Conservation (phyloP, 2,329 filamentous ascomycete species). For the Fusarium camptoceras region DNA sequence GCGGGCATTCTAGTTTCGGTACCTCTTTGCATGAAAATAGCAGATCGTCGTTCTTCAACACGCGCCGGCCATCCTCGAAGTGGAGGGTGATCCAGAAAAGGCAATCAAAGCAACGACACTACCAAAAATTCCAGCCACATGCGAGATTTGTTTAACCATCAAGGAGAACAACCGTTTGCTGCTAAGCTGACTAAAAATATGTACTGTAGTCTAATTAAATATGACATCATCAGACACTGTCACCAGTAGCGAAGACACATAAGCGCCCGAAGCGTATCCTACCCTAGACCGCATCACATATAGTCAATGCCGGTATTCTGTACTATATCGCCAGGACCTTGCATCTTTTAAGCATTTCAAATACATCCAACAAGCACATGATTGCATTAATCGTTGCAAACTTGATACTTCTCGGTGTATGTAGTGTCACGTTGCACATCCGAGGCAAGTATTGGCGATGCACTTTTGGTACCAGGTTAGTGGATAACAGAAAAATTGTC, state of each 20-base stretch:
- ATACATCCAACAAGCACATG: background rate
- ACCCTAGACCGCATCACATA: background rate
- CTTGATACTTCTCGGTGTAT: background rate
- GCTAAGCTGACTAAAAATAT: no score
- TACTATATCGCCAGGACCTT: background rate
- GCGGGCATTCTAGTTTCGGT: slow-evolving; percentile 1
- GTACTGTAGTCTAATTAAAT: background rate
- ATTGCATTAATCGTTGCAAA: background rate
- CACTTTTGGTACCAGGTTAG: background rate
- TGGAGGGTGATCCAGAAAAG: background rate
- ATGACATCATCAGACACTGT: slow-evolving; percentile 1
- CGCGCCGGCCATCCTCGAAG: background rate
- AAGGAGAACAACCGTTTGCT: background rate
- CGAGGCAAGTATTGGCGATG: background rate
- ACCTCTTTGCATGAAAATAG: background rate
- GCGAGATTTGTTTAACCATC: background rate
- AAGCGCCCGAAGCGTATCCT: background rate
- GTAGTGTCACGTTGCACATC: background rate
- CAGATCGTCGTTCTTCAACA: slow-evolving; percentile 2
- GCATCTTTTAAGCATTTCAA: background rate
- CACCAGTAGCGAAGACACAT: background rate
- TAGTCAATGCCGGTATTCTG: background rate
- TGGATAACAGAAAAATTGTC: background rate
- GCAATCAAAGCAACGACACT: slow-evolving; percentile 5
- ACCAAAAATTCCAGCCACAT: slow-evolving; percentile 2